Percentiles rank a stretch among this genome's conserved stretches.
phyloP scores from a whole-genome alignment of 345 rosid species.

The Gossypium mustelinum region DNA sequence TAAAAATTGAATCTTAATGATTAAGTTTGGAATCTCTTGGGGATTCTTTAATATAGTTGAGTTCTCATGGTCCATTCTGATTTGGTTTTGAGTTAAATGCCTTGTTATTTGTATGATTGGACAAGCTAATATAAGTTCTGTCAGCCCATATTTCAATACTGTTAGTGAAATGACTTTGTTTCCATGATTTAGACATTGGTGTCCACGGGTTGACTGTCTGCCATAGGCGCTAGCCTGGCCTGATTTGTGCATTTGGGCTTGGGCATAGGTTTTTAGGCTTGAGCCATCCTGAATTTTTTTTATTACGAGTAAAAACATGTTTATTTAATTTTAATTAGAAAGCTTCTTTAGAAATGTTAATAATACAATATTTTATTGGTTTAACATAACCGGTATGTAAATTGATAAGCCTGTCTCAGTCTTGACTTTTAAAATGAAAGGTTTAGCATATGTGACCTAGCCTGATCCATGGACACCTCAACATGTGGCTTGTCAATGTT shows the following conservation, averaged over 20 bases:
- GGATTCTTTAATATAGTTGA: background rate
- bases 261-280: background rate
- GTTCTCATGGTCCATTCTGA: background rate
- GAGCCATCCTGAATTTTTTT: background rate
- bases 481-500: background rate
- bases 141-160: background rate
- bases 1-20: background rate
- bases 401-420: background rate
- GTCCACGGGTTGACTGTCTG: background rate
- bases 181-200: background rate
- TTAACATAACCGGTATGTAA: background rate
- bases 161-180: background rate
- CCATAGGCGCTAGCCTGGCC: background rate
- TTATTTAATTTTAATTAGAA: background rate
- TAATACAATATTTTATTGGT: background rate
- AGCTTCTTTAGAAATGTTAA: background rate
- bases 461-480: background rate
- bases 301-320: background rate
- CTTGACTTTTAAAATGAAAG: background rate
- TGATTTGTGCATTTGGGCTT: background rate
- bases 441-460: background rate
- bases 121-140: background rate
- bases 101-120: background rate
- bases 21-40: conserved; percentile 1
- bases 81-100: background rate